These are phyloP conservation scores for Solanum pimpinellifolium DNA, from an alignment of 257 asterid species.

Conservation along the genomic window DNA sequence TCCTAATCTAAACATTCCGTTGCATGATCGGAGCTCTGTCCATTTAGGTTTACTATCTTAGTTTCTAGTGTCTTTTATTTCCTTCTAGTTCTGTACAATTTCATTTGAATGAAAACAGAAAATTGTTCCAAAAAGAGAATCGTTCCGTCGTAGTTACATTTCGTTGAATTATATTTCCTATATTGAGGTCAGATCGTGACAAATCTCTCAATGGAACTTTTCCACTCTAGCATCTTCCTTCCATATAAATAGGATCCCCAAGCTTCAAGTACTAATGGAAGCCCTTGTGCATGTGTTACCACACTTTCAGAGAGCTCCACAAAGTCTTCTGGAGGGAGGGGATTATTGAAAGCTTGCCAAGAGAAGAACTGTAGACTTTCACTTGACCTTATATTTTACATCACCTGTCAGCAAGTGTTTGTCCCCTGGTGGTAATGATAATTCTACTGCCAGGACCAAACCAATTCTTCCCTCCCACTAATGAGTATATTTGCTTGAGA, in stretches of 20 bases:
- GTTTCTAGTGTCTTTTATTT: too few relatives aligned
- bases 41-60: too few relatives aligned
- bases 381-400: neutral
- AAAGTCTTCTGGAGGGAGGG: neutral
- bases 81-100: too few relatives aligned
- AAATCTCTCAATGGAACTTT: neutral
- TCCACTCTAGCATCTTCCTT: neutral
- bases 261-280: neutral
- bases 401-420: neutral
- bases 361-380: neutral
- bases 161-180: too few relatives aligned
- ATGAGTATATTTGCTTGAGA: neutral
- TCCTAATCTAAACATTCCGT: too few relatives aligned
- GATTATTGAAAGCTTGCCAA: neutral
- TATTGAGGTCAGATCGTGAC: too few relatives aligned
- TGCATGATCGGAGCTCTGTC: too few relatives aligned
- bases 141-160: too few relatives aligned
- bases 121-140: too few relatives aligned
- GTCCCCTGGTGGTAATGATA: constrained; percentile 5
- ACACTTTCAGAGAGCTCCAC: neutral
- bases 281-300: neutral
- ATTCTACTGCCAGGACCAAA: constrained; percentile 5
- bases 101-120: too few relatives aligned
- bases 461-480: neutral
- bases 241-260: neutral